Base-by-base conservation (phyloP, 108 stramenopile genomes). In the Nitzschia palea region DNA sequence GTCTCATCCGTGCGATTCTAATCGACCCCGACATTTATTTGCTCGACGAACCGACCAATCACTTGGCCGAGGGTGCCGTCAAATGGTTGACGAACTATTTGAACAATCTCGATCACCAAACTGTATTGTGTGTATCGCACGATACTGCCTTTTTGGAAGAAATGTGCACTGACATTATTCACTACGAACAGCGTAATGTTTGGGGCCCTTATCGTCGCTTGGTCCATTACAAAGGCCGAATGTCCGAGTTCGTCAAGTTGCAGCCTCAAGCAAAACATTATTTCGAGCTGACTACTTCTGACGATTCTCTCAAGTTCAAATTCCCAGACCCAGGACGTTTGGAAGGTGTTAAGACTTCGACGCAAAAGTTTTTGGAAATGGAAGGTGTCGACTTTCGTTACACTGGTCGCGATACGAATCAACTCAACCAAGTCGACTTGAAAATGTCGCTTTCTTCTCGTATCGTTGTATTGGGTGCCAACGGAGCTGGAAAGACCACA, bases 261-360 rank as follows among this genome's bases (percentile, higher is more conserved):
- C 90, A 91, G 73, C 97, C 97, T 12, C 95, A 96, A 77, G 95
- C 95, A 3, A 96, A 96, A 74, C 90, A 93, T 60, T 98, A 98
- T 81, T 98, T 96, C 81, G 95, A 96, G 70, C 77, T 98, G 32
- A 73, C 94, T 51, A 91, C 93, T 17, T 87, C 77, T 32, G 85
- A 90, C 53, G 84, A 80, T 54, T 45, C 54, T 3, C 72, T 96
- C n/a, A 90, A 88, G 26, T 95, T 95, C 66, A 67, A 68, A 34
- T 95, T 95, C 71, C 96, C 95, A 31, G 80, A 95, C 58, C 95
- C 95, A 5, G 93, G 96, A 40, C 86, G 94, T 2, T 77, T 98
- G 37, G 97, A 97, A 43, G 97, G 97, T 56, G 82, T 98, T 81
- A 82, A 87, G 26, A 97, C 96, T 14, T 88, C 91, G n/a, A 97